Evolutionary conservation across 164 flowering plant genomes (phyloP).

Genomic region (Vitis vinifera): DNA sequence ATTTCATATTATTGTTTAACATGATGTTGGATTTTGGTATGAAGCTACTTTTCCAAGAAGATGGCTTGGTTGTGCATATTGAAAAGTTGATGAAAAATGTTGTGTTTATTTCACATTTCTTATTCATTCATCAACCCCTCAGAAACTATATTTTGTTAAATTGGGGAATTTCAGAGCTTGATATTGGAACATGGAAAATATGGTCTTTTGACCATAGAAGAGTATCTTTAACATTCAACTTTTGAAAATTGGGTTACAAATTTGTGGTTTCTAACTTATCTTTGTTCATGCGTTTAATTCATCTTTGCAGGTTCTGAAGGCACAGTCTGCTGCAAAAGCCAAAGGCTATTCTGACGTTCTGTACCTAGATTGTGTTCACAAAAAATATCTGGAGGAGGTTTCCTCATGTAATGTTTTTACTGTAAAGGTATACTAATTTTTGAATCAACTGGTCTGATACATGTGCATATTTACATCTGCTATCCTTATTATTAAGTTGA

Average conservation of each 20-base stretch:
- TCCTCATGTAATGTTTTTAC: slow-evolving; percentile 88
- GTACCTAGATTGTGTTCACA: slow-evolving; percentile 80
- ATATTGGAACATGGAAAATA: not conserved
- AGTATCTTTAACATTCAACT: not conserved
- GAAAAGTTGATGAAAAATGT: not conserved
- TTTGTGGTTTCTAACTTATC: not conserved
- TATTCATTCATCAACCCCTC: not conserved
- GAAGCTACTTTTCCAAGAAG: no score
- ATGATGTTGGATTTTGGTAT: not conserved
- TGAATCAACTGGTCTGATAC: not conserved
- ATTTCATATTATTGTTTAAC: not conserved
- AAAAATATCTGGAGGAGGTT: slow-evolving; percentile 81
- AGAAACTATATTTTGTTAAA: not conserved
- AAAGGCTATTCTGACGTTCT: slow-evolving; percentile 87
- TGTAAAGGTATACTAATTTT: slow-evolving; percentile 62
- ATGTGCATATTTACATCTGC: no score
- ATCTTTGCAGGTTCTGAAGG: slow-evolving; percentile 66
- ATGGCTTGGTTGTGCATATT: not conserved
- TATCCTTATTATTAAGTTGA: not conserved
- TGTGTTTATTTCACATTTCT: not conserved
- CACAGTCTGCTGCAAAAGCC: slow-evolving; percentile 75
- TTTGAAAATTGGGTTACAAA: not conserved
- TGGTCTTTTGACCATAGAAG: not conserved
- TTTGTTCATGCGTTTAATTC: not conserved
- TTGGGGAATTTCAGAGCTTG: not conserved